phyloP scores from a whole-genome alignment of 2,329 filamentous ascomycete species.

The Parafenestella ontariensis region DNA sequence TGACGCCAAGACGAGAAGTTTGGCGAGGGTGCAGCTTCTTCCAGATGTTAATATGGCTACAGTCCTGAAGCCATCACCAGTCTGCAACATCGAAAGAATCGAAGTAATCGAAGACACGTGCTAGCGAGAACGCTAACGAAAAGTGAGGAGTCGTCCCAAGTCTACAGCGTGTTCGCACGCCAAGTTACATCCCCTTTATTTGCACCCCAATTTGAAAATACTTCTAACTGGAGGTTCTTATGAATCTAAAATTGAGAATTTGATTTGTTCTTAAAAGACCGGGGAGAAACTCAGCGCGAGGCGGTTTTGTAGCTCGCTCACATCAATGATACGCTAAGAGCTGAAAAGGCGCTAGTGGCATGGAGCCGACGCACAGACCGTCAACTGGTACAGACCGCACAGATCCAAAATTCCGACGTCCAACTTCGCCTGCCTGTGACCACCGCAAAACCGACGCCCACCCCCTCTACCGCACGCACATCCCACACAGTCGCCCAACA shows the following conservation, averaged over 20 bases:
- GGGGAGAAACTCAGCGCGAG: no score
- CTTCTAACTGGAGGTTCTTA: no score
- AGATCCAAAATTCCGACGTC: no score
- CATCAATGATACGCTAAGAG: neutral
- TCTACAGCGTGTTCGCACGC: no score
- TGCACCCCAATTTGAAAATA: no score
- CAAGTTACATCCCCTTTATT: no score
- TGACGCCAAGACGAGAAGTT: neutral
- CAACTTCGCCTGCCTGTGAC: conserved; percentile 33
- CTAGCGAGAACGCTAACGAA: neutral
- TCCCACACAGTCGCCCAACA: conserved; percentile 47
- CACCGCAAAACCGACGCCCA: conserved; percentile 32
- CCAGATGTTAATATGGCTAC: neutral
- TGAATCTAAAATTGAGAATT: no score
- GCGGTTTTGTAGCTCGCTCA: no score
- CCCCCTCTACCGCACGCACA: conserved; percentile 41
- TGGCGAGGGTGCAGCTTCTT: neutral
- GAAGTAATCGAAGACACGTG: neutral
- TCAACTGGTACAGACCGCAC: no score
- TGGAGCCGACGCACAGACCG: conserved; percentile 17
- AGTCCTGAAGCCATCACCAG: neutral
- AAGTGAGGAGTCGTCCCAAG: neutral
- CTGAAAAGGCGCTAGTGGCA: conserved; percentile 16
- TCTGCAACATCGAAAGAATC: neutral
- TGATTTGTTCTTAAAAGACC: no score